Base-by-base conservation (phyloP, 805 yeast species). In the Pichia membranifaciens region DNA sequence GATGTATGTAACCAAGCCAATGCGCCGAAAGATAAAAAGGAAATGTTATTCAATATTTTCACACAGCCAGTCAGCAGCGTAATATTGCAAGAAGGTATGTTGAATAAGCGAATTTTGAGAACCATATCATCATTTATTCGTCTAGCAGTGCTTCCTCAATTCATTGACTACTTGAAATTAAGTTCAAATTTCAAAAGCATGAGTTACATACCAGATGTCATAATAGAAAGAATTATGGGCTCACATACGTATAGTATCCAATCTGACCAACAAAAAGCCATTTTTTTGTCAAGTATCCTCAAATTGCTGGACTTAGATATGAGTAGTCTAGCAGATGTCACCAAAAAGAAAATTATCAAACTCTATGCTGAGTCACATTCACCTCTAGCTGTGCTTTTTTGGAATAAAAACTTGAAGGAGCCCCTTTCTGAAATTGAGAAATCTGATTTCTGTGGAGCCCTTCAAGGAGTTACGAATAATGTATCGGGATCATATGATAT, bases 21-120 rank as follows among this genome's bases (percentile, higher is more conserved):
- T 31, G 45, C 58, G 1, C 41, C 46, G 4, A 45, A 45, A 21
- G 43, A 40, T 5, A 54, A 57, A 29, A 54, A 55, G 32, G 53
- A 45, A 38, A 32, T 57, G 35, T 43, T 63, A 8, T 63, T 61
- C 46, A 61, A 56, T 45, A 55, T 57, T 9, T 54, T 57, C 29
- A 43, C 60, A 1, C 23, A 43, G 7, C 53, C 57, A n/a, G 34
- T 56, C 25, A 54, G 53, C 3, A 7, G 12, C 4, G 36, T 54
- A 1, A 41, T 60, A 5, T 41, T 41, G 33, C 21, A 35, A 18
- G 28, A 47, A 5, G 51, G 45, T 9, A 44, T 53, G 33, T 28
- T 57, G 6, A 50, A 51, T 12, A 28, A 38, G 5, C 33, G 36
- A 9, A 43, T 49, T 1, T 23, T 54, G 8, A 28, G 15, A 8